These are phyloP conservation scores for Hymenoscyphus salicellus DNA, from an alignment of 2,329 filamentous ascomycete species.

Conservation along the genomic window DNA sequence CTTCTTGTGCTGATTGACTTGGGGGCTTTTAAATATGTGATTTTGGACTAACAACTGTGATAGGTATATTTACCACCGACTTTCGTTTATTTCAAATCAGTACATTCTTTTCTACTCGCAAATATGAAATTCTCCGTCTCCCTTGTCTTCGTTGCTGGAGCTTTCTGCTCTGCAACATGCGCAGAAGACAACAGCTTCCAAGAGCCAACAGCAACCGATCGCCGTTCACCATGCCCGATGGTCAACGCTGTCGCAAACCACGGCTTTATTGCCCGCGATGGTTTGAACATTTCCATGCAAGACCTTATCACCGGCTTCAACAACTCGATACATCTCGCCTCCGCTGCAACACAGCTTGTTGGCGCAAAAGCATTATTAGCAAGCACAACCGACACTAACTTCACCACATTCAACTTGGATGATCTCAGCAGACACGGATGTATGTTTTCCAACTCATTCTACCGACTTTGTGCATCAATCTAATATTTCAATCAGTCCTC, in stretches of 20 bases:
- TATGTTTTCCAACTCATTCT: slow-evolving; percentile 2
- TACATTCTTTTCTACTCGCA: not conserved
- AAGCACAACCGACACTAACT: slow-evolving; percentile 9
- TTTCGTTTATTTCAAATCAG: not conserved
- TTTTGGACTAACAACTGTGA: not conserved
- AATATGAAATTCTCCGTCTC: not conserved
- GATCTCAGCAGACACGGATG: slow-evolving; percentile 13
- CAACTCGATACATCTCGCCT: slow-evolving; percentile 13
- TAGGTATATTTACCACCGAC: slow-evolving; percentile 1
- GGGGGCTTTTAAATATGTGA: not conserved
- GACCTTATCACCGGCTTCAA: slow-evolving; percentile 11
- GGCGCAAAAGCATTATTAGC: slow-evolving; percentile 10
- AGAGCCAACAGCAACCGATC: not conserved
- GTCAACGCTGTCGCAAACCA: slow-evolving; percentile 44
- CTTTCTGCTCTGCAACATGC: not conserved
- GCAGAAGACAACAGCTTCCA: not conserved
- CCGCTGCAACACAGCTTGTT: slow-evolving; percentile 12
- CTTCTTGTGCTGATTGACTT: not conserved
- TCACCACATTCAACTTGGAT: slow-evolving; percentile 15
- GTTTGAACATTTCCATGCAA: slow-evolving; percentile 35
- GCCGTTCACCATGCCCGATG: slow-evolving; percentile 37
- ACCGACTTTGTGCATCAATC: not conserved
- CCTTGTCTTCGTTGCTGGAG: not conserved
- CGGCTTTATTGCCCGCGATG: slow-evolving; percentile 41
- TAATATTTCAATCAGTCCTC: slow-evolving; percentile 7